Base-by-base conservation (phyloP, 768 basidiomycete genomes). In the Hemileccinum rubropunctum region DNA sequence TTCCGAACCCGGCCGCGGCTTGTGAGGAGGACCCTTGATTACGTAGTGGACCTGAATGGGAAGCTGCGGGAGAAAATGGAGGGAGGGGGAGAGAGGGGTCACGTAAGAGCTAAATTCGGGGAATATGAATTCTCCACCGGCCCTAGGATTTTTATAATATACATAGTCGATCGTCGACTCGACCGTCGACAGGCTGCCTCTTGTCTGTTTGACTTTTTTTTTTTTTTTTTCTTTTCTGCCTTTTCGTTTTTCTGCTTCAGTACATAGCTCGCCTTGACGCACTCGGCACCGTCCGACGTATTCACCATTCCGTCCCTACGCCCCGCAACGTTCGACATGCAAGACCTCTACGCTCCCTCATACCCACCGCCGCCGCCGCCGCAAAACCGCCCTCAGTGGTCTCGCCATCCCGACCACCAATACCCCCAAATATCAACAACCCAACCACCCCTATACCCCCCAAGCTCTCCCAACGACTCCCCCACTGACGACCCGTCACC, bases 401-500 rank as follows among this genome's bases (percentile, higher is more conserved):
- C 66, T 23, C 62, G 59, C 58, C 47, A 70, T 10, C 42, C 67
- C 43, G 67, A 68, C 67, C 67, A 64, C 62, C 50, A 48, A 47
- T 65, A 61, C 66, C 65, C 66, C 0, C 71, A 61, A 61, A 71
- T 71, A 40, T 63, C 60, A 46, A 65, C 64, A 34, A 64, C 57
- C 50, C 50, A 45, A 1, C 72, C 60, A 51, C 67, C 58, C 60
- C 59, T 62, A 67, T 69, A 57, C 61, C 64, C 63, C 6, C 65
- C 69, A 2, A 65, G 55, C 58, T 72, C 63, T 4, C 69, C 60
- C 57, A 73, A 76, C 61, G 73, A 76, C 46, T 70, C 65, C 39
- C 73, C 75, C 35, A 42, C 52, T 10, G 80, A 81, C 54, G 80
- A 80, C 63, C 73, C 79, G 50, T 78, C 82, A 32, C 60, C 65